Evolutionary conservation across 2,329 filamentous ascomycete species (phyloP).

Genomic region (Pseudogymnoascus pannorum): DNA sequence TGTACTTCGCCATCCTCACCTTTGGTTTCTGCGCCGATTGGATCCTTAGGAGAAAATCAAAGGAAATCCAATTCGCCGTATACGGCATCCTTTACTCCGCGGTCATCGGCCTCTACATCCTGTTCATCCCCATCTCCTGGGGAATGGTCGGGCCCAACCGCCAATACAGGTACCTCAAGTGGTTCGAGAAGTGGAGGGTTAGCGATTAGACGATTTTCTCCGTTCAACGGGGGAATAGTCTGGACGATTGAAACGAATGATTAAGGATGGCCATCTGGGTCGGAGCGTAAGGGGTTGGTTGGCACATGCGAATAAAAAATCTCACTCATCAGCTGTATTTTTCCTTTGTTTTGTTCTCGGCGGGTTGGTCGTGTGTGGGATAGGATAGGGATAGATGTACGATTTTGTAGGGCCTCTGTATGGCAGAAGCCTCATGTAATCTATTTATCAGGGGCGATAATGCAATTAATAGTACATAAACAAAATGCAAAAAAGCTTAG

Average conservation of each 20-base stretch:
- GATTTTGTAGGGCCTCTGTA: conserved; percentile 1
- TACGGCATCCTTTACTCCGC: conserved; percentile 67
- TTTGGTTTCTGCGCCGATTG: conserved; percentile 87
- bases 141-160: conserved; percentile 83
- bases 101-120: conserved; percentile 75
- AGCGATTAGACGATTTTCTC: conserved; percentile 22
- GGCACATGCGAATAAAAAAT: background rate
- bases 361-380: background rate
- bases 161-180: conserved; percentile 88
- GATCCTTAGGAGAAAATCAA: conserved; percentile 60
- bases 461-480: conserved; percentile 7
- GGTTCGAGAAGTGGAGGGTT: conserved; percentile 73
- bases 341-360: background rate
- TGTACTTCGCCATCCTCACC: conserved; percentile 91
- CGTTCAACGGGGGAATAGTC: background rate
- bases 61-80: conserved; percentile 56
- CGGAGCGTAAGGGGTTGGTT: conserved; percentile 2
- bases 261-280: background rate
- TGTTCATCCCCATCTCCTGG: conserved; percentile 92
- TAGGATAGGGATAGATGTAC: background rate
- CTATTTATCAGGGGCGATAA: background rate
- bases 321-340: conserved; percentile 6
- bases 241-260: background rate
- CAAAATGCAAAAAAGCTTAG: background rate
- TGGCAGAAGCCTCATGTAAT: conserved; percentile 1